phyloP scores from a whole-genome alignment of 108 stramenopile species.

The Seminavis robusta region DNA sequence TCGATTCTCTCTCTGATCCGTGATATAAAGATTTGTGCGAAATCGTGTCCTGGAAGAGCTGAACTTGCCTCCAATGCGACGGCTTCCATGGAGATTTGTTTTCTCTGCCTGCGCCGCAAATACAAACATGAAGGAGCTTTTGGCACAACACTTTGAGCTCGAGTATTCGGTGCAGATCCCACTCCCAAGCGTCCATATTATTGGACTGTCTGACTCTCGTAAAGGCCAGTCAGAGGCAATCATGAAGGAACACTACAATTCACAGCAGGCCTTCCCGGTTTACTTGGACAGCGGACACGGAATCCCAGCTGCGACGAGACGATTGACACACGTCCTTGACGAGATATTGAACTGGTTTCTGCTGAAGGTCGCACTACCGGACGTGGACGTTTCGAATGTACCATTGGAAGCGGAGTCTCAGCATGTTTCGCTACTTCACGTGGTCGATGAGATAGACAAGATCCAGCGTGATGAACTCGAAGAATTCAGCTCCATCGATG shows the following conservation, averaged over 20 bases:
- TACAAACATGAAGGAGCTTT: background rate
- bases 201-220: background rate
- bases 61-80: background rate
- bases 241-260: background rate
- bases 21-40: too few relatives aligned
- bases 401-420: too few relatives aligned
- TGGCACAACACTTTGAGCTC: background rate
- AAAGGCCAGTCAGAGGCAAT: background rate
- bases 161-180: background rate
- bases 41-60: background rate
- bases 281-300: conserved; percentile 9
- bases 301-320: background rate
- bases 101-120: conserved; percentile 9
- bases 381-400: too few relatives aligned
- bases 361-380: too few relatives aligned
- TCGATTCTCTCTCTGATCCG: too few relatives aligned
- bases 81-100: conserved; percentile 15
- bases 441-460: too few relatives aligned
- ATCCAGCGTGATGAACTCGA: background rate
- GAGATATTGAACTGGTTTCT: background rate
- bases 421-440: too few relatives aligned
- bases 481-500: background rate
- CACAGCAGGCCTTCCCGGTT: background rate
- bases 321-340: background rate
- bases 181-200: conserved; percentile 6